Percentiles rank a stretch among this genome's conserved stretches.
phyloP scores from a whole-genome alignment of 306 rosid genomes.

The Cucurbita moschata region DNA sequence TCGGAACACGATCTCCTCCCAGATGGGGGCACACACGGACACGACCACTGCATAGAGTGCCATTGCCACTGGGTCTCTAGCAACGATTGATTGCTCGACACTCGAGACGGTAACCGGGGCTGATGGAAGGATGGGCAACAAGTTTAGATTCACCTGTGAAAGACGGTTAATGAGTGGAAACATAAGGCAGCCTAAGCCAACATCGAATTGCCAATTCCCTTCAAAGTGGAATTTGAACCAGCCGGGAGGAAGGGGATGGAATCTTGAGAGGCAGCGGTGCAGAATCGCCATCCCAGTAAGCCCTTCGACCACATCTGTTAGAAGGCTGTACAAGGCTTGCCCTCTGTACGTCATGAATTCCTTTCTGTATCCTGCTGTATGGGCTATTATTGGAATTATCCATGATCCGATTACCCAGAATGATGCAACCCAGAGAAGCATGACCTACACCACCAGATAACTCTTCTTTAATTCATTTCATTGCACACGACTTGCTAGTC shows the following conservation, averaged over 20 bases:
- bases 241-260: conserved; percentile 80
- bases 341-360: conserved; percentile 75
- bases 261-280: conserved; percentile 61
- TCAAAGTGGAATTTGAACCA: conserved; percentile 77
- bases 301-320: conserved; percentile 82
- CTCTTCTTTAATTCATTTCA: not conserved
- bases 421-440: conserved; percentile 86
- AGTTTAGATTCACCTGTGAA: conserved; percentile 70
- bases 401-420: conserved; percentile 95
- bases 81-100: conserved; percentile 78
- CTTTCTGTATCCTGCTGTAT: conserved; percentile 56
- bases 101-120: conserved; percentile 65
- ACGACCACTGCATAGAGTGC: conserved; percentile 64
- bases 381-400: conserved; percentile 80
- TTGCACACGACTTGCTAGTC: not conserved
- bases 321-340: conserved; percentile 75
- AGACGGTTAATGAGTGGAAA: conserved; percentile 77
- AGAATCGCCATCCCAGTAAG: conserved; percentile 74
- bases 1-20: conserved; percentile 94
- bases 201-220: conserved; percentile 84
- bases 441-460: conserved; percentile 47
- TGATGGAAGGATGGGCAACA: conserved; percentile 74
- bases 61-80: conserved; percentile 93
- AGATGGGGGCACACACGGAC: conserved; percentile 81
- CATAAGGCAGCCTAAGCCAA: conserved; percentile 73